These are phyloP conservation scores for Aotearoamyces nothofagi DNA, from an alignment of 2,329 filamentous ascomycete species.

Conservation along the genomic window DNA sequence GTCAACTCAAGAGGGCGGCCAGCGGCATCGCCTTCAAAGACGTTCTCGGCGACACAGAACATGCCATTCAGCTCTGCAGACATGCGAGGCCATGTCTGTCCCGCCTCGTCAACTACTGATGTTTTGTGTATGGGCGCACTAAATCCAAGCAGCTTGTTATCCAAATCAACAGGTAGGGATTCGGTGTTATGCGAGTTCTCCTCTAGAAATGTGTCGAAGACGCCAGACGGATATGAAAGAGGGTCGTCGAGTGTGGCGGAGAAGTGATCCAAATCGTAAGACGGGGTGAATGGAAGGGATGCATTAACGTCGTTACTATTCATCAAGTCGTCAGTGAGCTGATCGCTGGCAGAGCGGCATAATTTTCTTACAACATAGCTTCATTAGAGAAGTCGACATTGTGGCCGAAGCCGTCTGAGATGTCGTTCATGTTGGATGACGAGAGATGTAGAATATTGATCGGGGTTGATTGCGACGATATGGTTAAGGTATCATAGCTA, in stretches of 20 bases:
- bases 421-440: constrained; percentile 1
- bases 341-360: too few species aligned
- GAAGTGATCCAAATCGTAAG: constrained; percentile 44
- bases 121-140: constrained; percentile 44
- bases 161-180: constrained; percentile 23
- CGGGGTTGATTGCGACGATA: too few species aligned
- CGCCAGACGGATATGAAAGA: constrained; percentile 36
- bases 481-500: too few species aligned
- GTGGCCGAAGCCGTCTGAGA: background rate
- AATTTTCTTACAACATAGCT: background rate
- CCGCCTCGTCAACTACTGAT: constrained; percentile 49
- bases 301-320: too few species aligned
- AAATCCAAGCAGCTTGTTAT: constrained; percentile 55
- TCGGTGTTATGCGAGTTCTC: constrained; percentile 10
- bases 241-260: constrained; percentile 51
- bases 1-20: constrained; percentile 67
- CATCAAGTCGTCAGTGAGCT: too few species aligned
- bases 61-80: constrained; percentile 70
- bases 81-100: constrained; percentile 49
- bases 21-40: constrained; percentile 41
- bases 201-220: constrained; percentile 24
- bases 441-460: too few species aligned
- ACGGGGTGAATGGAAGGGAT: constrained; percentile 41
- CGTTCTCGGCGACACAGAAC: constrained; percentile 77
- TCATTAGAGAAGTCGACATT: background rate